Evolutionary conservation across 805 yeast genomes (phyloP), one percentile per base, ranked within the genome.

Genomic region (Barnettozyma botsteinii): DNA sequence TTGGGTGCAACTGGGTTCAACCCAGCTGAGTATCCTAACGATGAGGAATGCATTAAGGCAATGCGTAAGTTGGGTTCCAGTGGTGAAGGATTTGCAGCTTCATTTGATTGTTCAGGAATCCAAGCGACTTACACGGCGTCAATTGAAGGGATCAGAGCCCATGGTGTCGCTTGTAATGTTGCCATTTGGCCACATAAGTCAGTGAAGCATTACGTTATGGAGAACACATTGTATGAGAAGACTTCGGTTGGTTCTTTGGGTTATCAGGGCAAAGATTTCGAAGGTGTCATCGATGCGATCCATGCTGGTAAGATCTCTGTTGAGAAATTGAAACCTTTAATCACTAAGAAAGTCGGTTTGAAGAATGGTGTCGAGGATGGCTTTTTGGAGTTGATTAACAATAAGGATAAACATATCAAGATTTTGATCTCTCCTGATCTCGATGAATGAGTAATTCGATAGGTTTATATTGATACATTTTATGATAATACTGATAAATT

Each of bases 61-160:
- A 50, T 70, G 41, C 56, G 54, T 32, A 49, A 57, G 35, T 41
- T 69, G 20, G 64, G 66, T 4, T 66, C 70, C 4, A 63, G 59
- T 10, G 62, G 64, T 27, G 60, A 59, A 41, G 79, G 79, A 2
- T 75, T 70, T 50, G 71, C 72, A 42, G 68, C 63, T 34, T 66
- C 77, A 0, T 73, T 65, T 53, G 81, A 75, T 53, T 73, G 79
- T 52, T 71, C 77, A 2, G 79, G 79, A 32, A 64, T 70, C 14
- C 69, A 69, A 21, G 59, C 57, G 3, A 70, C 76, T n/a, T 70
- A 66, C 46, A 57, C 64, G 18, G 64, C 72, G 6, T 60, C 67
- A 6, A 53, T 70, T 33, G 59, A 62, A 17, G 61, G 71, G 11
- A 47, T 70, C 11, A 60, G 66, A 41, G 64, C 68, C 1, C 60